phyloP scores from a whole-genome alignment of 768 basidiomycete genomes.

The Boletus rubescentipes region DNA sequence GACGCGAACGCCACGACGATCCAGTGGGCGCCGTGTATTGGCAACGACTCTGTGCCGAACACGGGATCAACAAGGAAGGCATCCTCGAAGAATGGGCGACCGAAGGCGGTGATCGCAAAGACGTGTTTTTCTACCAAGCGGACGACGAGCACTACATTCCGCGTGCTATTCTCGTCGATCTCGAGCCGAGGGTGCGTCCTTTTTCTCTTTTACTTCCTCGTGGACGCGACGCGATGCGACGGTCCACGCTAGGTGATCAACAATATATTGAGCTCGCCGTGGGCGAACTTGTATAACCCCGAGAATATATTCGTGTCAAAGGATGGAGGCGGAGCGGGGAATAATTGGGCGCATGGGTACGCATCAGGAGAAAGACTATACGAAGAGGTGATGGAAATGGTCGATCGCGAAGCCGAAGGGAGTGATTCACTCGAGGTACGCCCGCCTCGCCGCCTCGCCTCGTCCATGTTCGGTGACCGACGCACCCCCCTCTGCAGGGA shows the following conservation, averaged over 20 bases:
- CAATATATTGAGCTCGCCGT: constrained; percentile 85
- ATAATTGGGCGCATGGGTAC: constrained; percentile 98
- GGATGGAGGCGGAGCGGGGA: constrained; percentile 98
- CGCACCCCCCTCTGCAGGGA: constrained; percentile 52
- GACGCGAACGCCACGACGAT: not conserved
- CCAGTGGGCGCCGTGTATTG: constrained; percentile 96
- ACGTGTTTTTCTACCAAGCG: constrained; percentile 99
- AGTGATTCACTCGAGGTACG: constrained; percentile 93
- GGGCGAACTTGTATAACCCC: constrained; percentile 88
- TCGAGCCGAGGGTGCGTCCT: constrained; percentile 85
- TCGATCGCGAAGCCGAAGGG: constrained; percentile 96
- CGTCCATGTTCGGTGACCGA: not conserved
- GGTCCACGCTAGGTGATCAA: constrained; percentile 76
- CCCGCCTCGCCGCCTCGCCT: not conserved
- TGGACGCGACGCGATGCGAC: not conserved
- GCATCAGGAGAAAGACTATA: constrained; percentile 86
- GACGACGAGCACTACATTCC: constrained; percentile 99
- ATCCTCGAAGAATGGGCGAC: constrained; percentile 97
- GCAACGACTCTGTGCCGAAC: constrained; percentile 97
- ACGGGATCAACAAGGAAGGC: constrained; percentile 95
- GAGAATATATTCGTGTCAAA: constrained; percentile 97
- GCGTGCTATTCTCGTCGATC: constrained; percentile 91
- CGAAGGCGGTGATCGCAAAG: constrained; percentile 94
- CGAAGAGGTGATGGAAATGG: constrained; percentile 98
- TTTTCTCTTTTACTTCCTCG: not conserved